Base-by-base conservation (phyloP, 106 monocot species). In the Posidonia australis region DNA sequence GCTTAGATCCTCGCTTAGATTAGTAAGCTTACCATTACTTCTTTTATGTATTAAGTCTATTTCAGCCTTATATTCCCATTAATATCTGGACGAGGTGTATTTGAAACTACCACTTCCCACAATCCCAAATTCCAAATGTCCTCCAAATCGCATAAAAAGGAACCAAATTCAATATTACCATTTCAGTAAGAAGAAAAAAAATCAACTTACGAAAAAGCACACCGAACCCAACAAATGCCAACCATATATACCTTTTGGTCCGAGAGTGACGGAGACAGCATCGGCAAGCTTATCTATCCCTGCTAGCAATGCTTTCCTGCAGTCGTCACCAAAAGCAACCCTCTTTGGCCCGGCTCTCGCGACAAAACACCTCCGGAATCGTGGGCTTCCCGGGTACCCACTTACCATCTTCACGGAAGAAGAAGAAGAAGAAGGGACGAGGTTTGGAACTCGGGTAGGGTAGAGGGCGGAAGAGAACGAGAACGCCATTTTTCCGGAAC, bases 281-380 rank as follows among this genome's bases (percentile, higher is more conserved):
- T 96, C 86, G 9, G 90, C 96, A 28, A 96, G 87, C 77, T 96
- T 96, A 77, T 96, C 75, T 5, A 96, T 84, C 53, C 96, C 96
- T 3, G 73, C 60, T 13, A 70, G 71, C 63, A 96, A 60, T 12
- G 60, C 63, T 44, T 44, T 84, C 62, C 90, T 82, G 69, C 90
- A 90, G 27, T 90, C 87, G 23, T 79, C 72, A 5, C 67, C 90
- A 46, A 79, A 80, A 25, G 67, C 66, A 63, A 90, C 79, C 78
- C 76, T 84, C 77, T 96, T 96, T 18, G 87, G 77, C 2, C 80
- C 87, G 22, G 90, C 80, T 57, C 77, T 79, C 41, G 77, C 75
- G 2, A 10, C 52, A 20, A 10, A 28, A 9, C 6, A 5, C 52
- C 3, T 52, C 11, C 30, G 16, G n/a, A 66, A 21, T 27, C 48